Base-by-base conservation (phyloP, 2,329 filamentous ascomycete species). In the Tolypocladium guangdongense region DNA sequence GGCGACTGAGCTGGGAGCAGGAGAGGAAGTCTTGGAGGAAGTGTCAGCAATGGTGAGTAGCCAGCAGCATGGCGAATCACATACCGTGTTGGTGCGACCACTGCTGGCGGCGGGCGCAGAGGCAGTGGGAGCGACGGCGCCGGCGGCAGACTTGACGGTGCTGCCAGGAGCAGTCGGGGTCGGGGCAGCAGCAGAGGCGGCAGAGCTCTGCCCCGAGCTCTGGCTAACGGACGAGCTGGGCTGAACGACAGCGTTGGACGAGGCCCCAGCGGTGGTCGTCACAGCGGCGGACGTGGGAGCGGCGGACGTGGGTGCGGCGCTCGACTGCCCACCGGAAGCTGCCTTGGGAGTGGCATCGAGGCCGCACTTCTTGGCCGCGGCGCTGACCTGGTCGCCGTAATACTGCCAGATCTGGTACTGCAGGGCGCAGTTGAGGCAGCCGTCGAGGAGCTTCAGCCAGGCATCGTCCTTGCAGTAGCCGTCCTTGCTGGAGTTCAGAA, bases 371-470 rank as follows among this genome's bases (percentile, higher is more conserved):
- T 65, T 56, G 14, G 74, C 74, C 24, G 69, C 71, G 1, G 58
- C 58, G 20, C 58, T 56, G 22, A 77, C 68, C 11, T 66, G 63
- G 20, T 58, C 53, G 18, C 72, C 69, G 50, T 77, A 77, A 55
- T 69, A 66, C 45, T 67, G 58, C 74, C 74, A 76, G 58, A 77
- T 73, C 33, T 74, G 62, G 51, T 67, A 70, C 22, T 68, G 60
- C 35, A 68, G 56, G 43, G 74, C 74, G 54, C 74, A 77, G 48
- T 71, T 62, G 32, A 77, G 66, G 58, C 76, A 79, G 32, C 62
- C 69, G 27, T 71, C 60, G 62, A 76, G 71, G 56, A 71, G 64
- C 16, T 62, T 58, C 24, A 66, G 57, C 69, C 77, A 79, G 46
- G 66, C 57, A 50, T 63, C 8, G 65, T 60, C 66, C 18, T 63